Percentiles rank a stretch among this genome's conserved stretches.
phyloP scores from a whole-genome alignment of 768 basidiomycete genomes.

The Suillus fuscotomentosus region DNA sequence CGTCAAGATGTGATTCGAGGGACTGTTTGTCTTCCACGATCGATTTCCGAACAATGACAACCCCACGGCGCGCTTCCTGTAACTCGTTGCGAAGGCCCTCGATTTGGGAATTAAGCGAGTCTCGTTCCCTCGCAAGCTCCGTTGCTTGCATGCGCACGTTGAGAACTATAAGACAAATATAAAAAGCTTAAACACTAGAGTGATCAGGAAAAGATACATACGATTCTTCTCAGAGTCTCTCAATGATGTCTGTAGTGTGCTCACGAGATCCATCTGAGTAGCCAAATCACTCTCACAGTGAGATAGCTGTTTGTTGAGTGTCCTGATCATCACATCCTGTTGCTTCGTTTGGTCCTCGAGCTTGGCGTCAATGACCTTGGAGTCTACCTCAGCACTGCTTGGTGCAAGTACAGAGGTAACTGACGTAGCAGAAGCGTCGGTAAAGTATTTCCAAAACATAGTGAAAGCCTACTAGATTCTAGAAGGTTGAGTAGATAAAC shows the following conservation, averaged over 20 bases:
- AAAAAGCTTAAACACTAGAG: slow-evolving; percentile 7
- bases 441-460: slow-evolving; percentile 62
- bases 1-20: slow-evolving; percentile 77
- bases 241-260: slow-evolving; percentile 78
- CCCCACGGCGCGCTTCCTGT: slow-evolving; percentile 75
- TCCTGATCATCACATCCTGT: slow-evolving; percentile 90
- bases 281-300: slow-evolving; percentile 92
- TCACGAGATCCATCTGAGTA: slow-evolving; percentile 87
- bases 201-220: slow-evolving; percentile 41
- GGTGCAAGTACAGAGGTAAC: slow-evolving; percentile 43
- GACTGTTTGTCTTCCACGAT: slow-evolving; percentile 89
- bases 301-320: slow-evolving; percentile 88
- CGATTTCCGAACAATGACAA: slow-evolving; percentile 71
- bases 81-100: slow-evolving; percentile 72
- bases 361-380: slow-evolving; percentile 49
- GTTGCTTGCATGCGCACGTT: slow-evolving; percentile 94
- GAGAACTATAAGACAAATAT: slow-evolving; percentile 55
- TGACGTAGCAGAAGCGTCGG: slow-evolving; percentile 71
- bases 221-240: slow-evolving; percentile 92
- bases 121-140: slow-evolving; percentile 84
- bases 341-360: slow-evolving; percentile 78
- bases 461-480: slow-evolving; percentile 33
- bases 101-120: slow-evolving; percentile 64
- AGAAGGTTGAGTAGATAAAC: slow-evolving; percentile 55
- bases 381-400: slow-evolving; percentile 40